phyloP scores from a whole-genome alignment of 495 filamentous ascomycete species.

The Venustampulla echinocandica region DNA sequence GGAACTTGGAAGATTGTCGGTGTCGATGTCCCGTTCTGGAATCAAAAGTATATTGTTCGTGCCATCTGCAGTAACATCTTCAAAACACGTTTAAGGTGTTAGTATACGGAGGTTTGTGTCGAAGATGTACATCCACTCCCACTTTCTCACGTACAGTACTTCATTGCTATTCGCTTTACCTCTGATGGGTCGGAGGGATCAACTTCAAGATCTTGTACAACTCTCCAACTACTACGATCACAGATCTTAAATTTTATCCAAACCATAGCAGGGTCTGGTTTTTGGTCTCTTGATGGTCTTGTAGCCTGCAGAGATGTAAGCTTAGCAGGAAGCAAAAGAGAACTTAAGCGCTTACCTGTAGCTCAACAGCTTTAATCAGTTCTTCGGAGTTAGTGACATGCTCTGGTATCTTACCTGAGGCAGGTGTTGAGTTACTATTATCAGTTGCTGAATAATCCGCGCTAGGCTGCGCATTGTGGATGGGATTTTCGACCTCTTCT shows the following conservation, averaged over 20 bases:
- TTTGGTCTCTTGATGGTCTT: slow-evolving; percentile 2
- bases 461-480: slow-evolving; percentile 3
- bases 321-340: slow-evolving; percentile 6
- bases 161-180: slow-evolving; percentile 8
- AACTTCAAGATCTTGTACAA: slow-evolving; percentile 6
- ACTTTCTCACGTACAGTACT: slow-evolving; percentile 15
- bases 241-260: slow-evolving; percentile 9
- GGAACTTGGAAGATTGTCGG: slow-evolving; percentile 11
- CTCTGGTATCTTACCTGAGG: slow-evolving; percentile 9
- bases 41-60: slow-evolving; percentile 17
- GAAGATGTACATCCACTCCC: slow-evolving; percentile 5
- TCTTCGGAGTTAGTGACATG: slow-evolving; percentile 12
- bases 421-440: slow-evolving; percentile 6
- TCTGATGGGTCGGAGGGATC: slow-evolving; percentile 10
- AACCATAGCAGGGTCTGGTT: slow-evolving; percentile 1
- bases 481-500: slow-evolving; percentile 8
- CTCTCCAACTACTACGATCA: slow-evolving; percentile 3
- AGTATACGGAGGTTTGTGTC: slow-evolving; percentile 9
- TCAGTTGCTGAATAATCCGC: slow-evolving; percentile 7
- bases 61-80: slow-evolving; percentile 13
- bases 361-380: slow-evolving; percentile 8
- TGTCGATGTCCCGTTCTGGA: slow-evolving; percentile 12
- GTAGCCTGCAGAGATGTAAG: slow-evolving; percentile 10
- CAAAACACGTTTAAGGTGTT: slow-evolving; percentile 13
- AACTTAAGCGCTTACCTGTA: slow-evolving; percentile 9